Evolutionary conservation across 2,329 filamentous ascomycete genomes (phyloP).

Genomic region (Beauveria varroae): DNA sequence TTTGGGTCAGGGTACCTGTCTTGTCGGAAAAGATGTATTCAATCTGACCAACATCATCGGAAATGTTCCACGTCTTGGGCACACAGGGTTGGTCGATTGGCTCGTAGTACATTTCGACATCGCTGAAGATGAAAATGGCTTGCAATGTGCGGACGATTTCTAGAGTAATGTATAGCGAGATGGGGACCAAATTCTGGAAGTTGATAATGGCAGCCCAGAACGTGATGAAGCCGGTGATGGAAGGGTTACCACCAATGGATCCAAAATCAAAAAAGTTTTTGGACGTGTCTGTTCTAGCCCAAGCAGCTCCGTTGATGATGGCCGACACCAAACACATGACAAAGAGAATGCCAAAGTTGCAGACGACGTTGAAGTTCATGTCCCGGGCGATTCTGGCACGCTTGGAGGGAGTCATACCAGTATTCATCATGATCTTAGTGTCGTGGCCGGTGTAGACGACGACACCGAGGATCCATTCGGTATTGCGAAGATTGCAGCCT

Average conservation of each 20-base stretch:
- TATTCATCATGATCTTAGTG: slow-evolving; percentile 99
- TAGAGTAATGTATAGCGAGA: slow-evolving; percentile 93
- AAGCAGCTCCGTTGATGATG: slow-evolving; percentile 77
- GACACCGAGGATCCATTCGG: slow-evolving; percentile 88
- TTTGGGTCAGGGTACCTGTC: slow-evolving; percentile 91
- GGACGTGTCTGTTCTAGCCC: slow-evolving; percentile 68
- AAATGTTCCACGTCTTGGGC: slow-evolving; percentile 98
- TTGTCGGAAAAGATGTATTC: slow-evolving; percentile 99
- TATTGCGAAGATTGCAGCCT: slow-evolving; percentile 90
- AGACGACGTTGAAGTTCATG: slow-evolving; percentile 94
- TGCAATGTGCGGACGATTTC: slow-evolving; percentile 92
- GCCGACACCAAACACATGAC: slow-evolving; percentile 82
- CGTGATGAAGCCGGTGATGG: slow-evolving; percentile 84
- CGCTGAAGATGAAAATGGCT: slow-evolving; percentile 95
- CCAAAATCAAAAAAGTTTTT: slow-evolving; percentile 78
- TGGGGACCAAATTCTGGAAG: slow-evolving; percentile 97
- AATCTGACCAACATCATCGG: slow-evolving; percentile 93
- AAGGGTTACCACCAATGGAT: slow-evolving; percentile 66
- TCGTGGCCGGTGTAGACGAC: slow-evolving; percentile 93
- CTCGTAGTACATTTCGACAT: slow-evolving; percentile 95
- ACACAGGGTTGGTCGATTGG: slow-evolving; percentile 89
- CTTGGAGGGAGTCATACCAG: slow-evolving; percentile 91
- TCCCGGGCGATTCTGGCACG: slow-evolving; percentile 84
- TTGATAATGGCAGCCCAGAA: slow-evolving; percentile 94
- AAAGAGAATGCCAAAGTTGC: slow-evolving; percentile 88